Evolutionary conservation across 345 rosid genomes (phyloP), one percentile per base, ranked within the genome.

Genomic region (Physaria fendleri): DNA sequence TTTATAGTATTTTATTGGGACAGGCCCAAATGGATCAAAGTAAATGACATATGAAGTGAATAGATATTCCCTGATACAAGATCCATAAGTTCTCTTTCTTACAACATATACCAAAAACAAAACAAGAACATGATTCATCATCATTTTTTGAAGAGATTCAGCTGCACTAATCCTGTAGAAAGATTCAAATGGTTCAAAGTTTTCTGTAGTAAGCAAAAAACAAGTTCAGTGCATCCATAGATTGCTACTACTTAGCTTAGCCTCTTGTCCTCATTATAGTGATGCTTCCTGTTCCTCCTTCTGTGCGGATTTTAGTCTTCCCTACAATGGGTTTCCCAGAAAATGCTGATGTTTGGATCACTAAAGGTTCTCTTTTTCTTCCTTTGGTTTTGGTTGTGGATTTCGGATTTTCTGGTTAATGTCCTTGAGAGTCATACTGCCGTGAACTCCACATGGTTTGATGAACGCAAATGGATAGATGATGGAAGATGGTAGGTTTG

Each of bases 321-420:
- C 90, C 99, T 37, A 94, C 97, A 45, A 94, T 97, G 2, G 96
- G 97, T 82, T 94, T 90, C 72, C 99, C 99, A 4, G 97, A 94
- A 73, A 94, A 94, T 34, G 96, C 96, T 11, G 99, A 94, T 41
- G 97, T 94, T 0, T 87, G 99, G 39, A 78, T 87, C 64, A 74
- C 69, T 47, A 71, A 41, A 25, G 74, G 83, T 62, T 86, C 97
- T 65, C 80, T 5, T 44, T 69, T 58, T 40, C 66, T 71, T 76
- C 79, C 72, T 83, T 81, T 25, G 79, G 70, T 53, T 81, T 81
- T 2, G 81, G 74, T 40, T 85, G 87, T 18, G 97, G 97, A 38
- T 78, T 80, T 44, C 51, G 84, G 45, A 94, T 90, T 48, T 78
- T 68, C 77, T 82, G 90, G 81, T 94, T 94, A 62, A 94, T 94